phyloP scores from a whole-genome alignment of 495 filamentous ascomycete species.

The Aspergillus nanangensis region DNA sequence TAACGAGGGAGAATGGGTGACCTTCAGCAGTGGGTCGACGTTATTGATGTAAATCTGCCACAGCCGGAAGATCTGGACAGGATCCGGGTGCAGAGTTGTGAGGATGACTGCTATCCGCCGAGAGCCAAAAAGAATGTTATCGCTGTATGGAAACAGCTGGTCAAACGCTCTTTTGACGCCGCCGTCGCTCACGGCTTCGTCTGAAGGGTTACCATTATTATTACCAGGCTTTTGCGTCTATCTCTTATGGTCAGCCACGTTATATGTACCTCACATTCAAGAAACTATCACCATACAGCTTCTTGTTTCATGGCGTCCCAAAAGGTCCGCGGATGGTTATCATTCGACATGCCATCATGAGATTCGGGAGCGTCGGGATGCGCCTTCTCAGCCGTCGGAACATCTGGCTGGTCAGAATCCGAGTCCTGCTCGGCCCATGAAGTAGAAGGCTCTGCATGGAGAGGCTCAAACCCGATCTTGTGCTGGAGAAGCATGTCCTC shows the following conservation, averaged over 20 bases:
- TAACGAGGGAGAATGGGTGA: conserved; percentile 48
- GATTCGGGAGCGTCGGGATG: conserved; percentile 2
- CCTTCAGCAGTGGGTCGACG: conserved; percentile 49
- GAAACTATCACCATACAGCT: conserved; percentile 25
- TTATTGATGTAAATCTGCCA: conserved; percentile 51
- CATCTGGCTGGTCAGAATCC: conserved; percentile 5
- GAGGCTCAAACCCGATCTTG: conserved; percentile 46
- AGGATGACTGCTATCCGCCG: conserved; percentile 35
- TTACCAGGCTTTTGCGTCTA: conserved; percentile 11
- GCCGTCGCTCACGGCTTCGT: conserved; percentile 24
- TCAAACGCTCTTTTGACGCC: conserved; percentile 42
- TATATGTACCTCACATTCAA: too few species aligned
- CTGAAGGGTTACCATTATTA: conserved; percentile 22
- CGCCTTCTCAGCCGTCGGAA: conserved; percentile 22
- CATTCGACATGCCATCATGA: conserved; percentile 1
- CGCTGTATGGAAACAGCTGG: conserved; percentile 25
- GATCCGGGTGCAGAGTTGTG: conserved; percentile 42
- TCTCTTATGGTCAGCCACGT: too few species aligned
- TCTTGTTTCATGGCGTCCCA: conserved; percentile 46
- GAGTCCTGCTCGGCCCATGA: not conserved
- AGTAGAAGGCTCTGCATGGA: conserved; percentile 28
- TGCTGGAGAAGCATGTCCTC: conserved; percentile 49
- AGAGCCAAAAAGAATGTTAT: conserved; percentile 49
- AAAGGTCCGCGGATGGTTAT: conserved; percentile 29
- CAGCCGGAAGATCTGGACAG: conserved; percentile 35